Conservation (phyloP, 2,329 filamentous ascomycete genomes). For the Truncatella angustata region DNA sequence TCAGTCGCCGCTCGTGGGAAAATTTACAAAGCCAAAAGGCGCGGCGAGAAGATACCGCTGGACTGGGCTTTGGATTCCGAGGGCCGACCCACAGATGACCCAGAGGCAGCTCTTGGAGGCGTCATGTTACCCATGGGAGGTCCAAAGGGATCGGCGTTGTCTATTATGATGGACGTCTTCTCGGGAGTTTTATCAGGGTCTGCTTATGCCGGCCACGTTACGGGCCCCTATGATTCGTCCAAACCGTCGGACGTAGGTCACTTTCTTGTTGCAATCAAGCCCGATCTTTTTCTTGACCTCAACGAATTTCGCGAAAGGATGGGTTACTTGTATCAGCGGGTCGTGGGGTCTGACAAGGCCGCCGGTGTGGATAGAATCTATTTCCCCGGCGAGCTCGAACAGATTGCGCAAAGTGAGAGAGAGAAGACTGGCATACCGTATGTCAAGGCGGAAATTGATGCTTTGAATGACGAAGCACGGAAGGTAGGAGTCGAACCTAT, state of each 20-base stretch:
- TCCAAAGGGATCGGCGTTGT: conserved; percentile 73
- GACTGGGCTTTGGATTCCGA: conserved; percentile 76
- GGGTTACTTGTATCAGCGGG: conserved; percentile 51
- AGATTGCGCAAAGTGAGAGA: conserved; percentile 49
- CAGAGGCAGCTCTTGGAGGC: conserved; percentile 66
- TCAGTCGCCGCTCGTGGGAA: conserved; percentile 69
- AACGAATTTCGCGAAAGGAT: conserved; percentile 67
- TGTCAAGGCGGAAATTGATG: conserved; percentile 53
- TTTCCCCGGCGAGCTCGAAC: conserved; percentile 63
- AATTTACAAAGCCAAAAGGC: conserved; percentile 65
- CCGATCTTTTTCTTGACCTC: conserved; percentile 69
- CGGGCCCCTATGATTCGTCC: conserved; percentile 71
- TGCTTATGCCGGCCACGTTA: conserved; percentile 76
- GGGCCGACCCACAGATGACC: conserved; percentile 69
- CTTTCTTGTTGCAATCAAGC: conserved; percentile 70
- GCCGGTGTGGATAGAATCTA: conserved; percentile 57
- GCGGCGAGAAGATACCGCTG: conserved; percentile 66
- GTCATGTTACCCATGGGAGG: conserved; percentile 87
- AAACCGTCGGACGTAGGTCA: conserved; percentile 71
- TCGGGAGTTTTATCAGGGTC: conserved; percentile 70
- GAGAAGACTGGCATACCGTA: conserved; percentile 57
- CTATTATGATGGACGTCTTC: conserved; percentile 89
- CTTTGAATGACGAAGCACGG: conserved; percentile 52
- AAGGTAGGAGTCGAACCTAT: not conserved
- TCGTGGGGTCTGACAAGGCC: conserved; percentile 53